Evolutionary conservation across 306 rosid species (phyloP), one percentile per base, ranked within the genome.

Genomic region (Ziziphus jujuba): DNA sequence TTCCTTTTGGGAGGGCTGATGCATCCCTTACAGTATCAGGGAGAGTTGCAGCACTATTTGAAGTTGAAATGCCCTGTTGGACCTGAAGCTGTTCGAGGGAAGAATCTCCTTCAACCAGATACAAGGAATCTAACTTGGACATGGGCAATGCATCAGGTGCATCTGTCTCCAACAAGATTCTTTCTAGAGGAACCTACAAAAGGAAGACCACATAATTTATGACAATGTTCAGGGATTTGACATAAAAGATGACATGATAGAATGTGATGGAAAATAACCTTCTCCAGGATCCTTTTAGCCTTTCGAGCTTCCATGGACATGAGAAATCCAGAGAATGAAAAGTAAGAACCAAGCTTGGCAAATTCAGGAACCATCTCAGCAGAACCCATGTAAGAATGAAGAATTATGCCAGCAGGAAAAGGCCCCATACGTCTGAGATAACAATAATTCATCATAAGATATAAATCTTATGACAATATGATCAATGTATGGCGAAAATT

Each of bases 311-410:
- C 77, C 60, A 88, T 76, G 34, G 93, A 86, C 98, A 86, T 84
- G 16, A 90, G 85, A 79, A 86, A 93, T 60, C 97, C 97, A 48
- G 97, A 90, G 75, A 90, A 86, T 36, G 98, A 93, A 80, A 93
- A 90, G 73, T 85, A 88, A 38, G 86, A 91, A 71, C 97, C 97
- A 45, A 93, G 87, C 76, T 81, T 73, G 78, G 91, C 76, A 76
- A 93, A 88, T 75, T 87, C 86, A 38, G 93, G 86, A 74, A 93
- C 98, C 97, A 90, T 86, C 85, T 92, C 93, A 50, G 95, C 95
- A 9, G 96, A 93, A 61, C 98, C 96, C 20, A 93, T 75, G 81
- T 80, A 90, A 38, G 98, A 93, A 76, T 93, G 97, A 76, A 93
- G 91, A 79, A 93, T 78, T 43, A 93, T 72, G n/a, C 98, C 98